These are phyloP conservation scores for Cryptococcus sp. DNA, from an alignment of 1,284 basidiomycete species.

Conservation along the genomic window DNA sequence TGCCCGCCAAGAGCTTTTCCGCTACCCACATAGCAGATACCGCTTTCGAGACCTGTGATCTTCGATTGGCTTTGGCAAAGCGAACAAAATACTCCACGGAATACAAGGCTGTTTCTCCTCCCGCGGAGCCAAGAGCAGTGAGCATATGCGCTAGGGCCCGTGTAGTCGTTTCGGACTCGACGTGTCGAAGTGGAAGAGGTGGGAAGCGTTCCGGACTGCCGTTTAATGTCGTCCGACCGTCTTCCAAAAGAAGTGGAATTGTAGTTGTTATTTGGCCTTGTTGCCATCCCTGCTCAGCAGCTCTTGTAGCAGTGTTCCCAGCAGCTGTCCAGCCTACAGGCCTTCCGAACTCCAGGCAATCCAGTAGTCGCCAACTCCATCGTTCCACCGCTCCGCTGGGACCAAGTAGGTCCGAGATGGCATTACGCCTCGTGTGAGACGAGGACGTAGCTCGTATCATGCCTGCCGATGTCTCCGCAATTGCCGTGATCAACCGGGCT, in stretches of 20 bases:
- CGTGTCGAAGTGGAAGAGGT: conserved; percentile 61
- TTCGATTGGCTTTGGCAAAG: conserved; percentile 56
- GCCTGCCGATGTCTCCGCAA: conserved; percentile 60
- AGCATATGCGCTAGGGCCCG: conserved; percentile 69
- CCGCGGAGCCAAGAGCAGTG: conserved; percentile 64
- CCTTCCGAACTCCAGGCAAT: conserved; percentile 69
- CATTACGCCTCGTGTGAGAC: conserved; percentile 39
- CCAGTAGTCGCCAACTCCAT: conserved; percentile 82
- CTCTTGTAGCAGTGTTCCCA: conserved; percentile 18
- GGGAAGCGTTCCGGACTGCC: conserved; percentile 51
- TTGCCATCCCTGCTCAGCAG: conserved; percentile 54
- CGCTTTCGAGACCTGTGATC: conserved; percentile 55
- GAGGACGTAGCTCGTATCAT: conserved; percentile 17
- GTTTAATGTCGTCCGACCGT: conserved; percentile 5
- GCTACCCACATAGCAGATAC: conserved; percentile 83
- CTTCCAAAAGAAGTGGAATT: conserved; percentile 26
- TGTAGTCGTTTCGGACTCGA: conserved; percentile 63
- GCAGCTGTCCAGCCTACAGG: conserved; percentile 59
- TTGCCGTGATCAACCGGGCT: conserved; percentile 67
- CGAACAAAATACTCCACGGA: conserved; percentile 78
- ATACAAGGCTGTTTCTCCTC: conserved; percentile 69
- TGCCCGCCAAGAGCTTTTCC: conserved; percentile 70
- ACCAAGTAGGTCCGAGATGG: conserved; percentile 69
- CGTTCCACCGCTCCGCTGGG: conserved; percentile 79
- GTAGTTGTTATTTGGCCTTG: conserved; percentile 19